Percentiles rank a stretch among this genome's conserved stretches.
Conservation (phyloP, 805 yeast species). For the Metschnikowia koreensis region DNA sequence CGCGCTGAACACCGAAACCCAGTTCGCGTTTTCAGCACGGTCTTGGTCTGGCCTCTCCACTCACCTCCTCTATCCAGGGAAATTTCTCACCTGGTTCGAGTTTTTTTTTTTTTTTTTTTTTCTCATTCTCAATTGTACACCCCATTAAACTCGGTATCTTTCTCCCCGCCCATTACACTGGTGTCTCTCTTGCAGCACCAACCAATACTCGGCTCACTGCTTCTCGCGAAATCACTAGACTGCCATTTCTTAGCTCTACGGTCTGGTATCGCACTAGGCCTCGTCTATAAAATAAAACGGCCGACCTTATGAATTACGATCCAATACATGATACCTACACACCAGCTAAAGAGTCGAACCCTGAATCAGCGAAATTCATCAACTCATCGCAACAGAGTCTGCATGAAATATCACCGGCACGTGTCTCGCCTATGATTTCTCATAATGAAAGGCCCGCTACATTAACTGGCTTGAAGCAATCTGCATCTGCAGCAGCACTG, state of each 20-base stretch:
- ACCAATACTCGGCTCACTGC: neutral
- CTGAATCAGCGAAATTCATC: neutral
- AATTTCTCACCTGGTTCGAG: slow-evolving; percentile 6
- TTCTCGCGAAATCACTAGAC: neutral
- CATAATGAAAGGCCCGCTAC: neutral
- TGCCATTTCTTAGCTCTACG: neutral
- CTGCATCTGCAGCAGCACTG: neutral
- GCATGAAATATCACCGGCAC: no score
- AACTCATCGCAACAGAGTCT: neutral
- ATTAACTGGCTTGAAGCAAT: neutral
- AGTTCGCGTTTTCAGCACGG: slow-evolving; percentile 10
- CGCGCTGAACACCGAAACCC: slow-evolving; percentile 8
- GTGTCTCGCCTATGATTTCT: neutral
- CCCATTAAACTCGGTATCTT: neutral
- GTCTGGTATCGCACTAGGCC: slow-evolving; percentile 3
- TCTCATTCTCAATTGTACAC: slow-evolving; percentile 9
- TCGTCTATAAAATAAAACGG: neutral
- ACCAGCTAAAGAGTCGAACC: slow-evolving; percentile 3
- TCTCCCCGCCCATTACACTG: neutral
- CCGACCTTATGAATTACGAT: slow-evolving; percentile 37
- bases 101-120: slow-evolving; percentile 2
- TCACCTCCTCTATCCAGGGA: slow-evolving; percentile 3
- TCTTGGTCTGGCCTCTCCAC: slow-evolving; percentile 10
- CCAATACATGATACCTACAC: slow-evolving; percentile 41
- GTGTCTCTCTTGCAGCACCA: slow-evolving; percentile 2